Percentiles rank a stretch among this genome's conserved stretches.
Conservation (phyloP, 495 filamentous ascomycete genomes). For the Neurospora sp. region DNA sequence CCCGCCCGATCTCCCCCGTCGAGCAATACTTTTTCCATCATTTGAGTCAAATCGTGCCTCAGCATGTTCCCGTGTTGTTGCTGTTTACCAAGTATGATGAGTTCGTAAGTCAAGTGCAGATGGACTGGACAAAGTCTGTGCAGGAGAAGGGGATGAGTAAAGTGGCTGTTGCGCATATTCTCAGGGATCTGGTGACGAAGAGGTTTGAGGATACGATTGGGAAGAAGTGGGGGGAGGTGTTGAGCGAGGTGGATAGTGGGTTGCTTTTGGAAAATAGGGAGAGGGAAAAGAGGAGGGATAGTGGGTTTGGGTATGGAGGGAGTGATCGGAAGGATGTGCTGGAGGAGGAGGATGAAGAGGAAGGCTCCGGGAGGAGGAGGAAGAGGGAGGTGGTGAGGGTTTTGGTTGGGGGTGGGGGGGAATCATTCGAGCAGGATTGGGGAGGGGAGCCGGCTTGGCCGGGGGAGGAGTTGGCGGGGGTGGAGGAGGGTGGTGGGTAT, state of each 20-base stretch:
- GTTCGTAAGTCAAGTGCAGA: slow-evolving; percentile 13
- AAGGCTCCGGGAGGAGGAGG: not conserved
- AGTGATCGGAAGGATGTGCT: not conserved
- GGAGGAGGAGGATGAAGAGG: not conserved
- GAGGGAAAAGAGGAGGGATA: not conserved
- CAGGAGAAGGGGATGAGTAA: slow-evolving; percentile 13
- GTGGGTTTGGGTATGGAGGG: not conserved
- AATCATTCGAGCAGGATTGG: slow-evolving; percentile 5
- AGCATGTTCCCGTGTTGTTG: slow-evolving; percentile 11
- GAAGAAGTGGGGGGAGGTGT: slow-evolving; percentile 10
- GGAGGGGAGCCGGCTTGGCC: slow-evolving; percentile 14
- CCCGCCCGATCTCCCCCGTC: slow-evolving; percentile 2
- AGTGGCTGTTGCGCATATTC: slow-evolving; percentile 17
- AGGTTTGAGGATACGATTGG: slow-evolving; percentile 15
- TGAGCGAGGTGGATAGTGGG: not conserved
- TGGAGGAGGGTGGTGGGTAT: slow-evolving; percentile 12
- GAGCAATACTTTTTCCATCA: slow-evolving; percentile 15
- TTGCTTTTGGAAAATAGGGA: not conserved
- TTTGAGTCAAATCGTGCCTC: slow-evolving; percentile 1
- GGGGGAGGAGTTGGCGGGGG: slow-evolving; percentile 4
- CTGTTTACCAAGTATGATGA: slow-evolving; percentile 23
- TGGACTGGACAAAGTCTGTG: slow-evolving; percentile 14
- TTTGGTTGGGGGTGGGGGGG: not conserved
- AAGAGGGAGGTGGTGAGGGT: not conserved
- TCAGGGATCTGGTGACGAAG: slow-evolving; percentile 12